Evolutionary conservation across 1,284 basidiomycete genomes (phyloP).

Genomic region (Farysia itapuensis): DNA sequence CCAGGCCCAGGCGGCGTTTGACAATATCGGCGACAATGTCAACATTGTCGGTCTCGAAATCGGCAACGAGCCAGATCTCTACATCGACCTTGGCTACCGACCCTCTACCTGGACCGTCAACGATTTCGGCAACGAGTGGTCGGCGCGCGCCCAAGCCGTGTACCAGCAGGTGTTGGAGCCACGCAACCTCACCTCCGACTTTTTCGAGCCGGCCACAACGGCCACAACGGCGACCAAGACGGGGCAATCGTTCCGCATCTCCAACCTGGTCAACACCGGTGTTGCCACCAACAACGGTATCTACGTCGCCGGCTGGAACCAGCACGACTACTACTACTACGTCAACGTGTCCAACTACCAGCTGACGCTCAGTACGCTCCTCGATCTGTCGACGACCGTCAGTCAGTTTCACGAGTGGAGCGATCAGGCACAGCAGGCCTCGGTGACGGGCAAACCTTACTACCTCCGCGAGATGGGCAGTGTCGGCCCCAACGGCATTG

Average conservation of each 20-base stretch:
- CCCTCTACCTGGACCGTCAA: constrained; percentile 9
- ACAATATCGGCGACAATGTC: constrained; percentile 9
- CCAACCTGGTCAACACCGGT: constrained; percentile 39
- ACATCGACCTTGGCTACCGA: constrained; percentile 37
- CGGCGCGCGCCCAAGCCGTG: constrained; percentile 18
- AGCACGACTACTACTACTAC: constrained; percentile 54
- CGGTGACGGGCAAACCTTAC: constrained; percentile 46
- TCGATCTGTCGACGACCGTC: constrained; percentile 33
- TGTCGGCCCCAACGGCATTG: constrained; percentile 41
- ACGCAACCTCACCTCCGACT: constrained; percentile 23
- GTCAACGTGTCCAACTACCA: constrained; percentile 27
- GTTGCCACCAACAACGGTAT: constrained; percentile 44
- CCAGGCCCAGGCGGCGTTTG: constrained; percentile 28
- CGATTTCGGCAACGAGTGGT: constrained; percentile 41
- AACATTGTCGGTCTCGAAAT: constrained; percentile 43
- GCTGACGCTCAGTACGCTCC: constrained; percentile 26
- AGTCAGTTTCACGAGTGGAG: constrained; percentile 41
- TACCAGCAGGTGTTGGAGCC: constrained; percentile 32
- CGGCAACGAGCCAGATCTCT: constrained; percentile 50
- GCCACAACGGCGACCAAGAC: constrained; percentile 44
- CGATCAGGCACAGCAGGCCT: constrained; percentile 29
- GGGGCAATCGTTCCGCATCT: constrained; percentile 40
- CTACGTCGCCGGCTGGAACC: constrained; percentile 50
- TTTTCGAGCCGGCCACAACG: constrained; percentile 47
- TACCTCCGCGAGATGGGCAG: constrained; percentile 50